Percentiles rank a stretch among this genome's conserved stretches.
Conservation (phyloP, 345 rosid genomes). For the Anacardium occidentale region DNA sequence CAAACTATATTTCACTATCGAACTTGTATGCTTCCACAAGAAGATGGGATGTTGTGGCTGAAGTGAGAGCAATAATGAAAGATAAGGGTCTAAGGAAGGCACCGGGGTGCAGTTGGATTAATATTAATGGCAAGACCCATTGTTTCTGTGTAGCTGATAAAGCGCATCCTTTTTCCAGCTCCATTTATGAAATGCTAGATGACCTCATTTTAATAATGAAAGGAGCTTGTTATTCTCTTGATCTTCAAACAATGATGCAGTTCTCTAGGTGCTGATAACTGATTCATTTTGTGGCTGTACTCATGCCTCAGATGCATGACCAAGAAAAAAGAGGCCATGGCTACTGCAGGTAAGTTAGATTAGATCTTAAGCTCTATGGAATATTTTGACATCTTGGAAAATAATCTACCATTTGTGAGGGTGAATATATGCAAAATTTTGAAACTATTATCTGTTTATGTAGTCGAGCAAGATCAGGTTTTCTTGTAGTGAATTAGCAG, state of each 20-base stretch:
- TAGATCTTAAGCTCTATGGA: too few species aligned
- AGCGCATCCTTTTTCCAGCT: constrained; percentile 41
- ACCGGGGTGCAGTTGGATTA: constrained; percentile 77
- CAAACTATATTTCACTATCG: constrained; percentile 59
- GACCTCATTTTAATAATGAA: constrained; percentile 43
- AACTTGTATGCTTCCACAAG: constrained; percentile 55
- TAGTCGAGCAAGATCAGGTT: too few species aligned
- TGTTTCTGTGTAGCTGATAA: constrained; percentile 56
- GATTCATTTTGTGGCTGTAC: too few species aligned
- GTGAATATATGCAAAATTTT: too few species aligned
- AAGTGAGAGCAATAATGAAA: constrained; percentile 58
- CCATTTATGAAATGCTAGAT: constrained; percentile 50
- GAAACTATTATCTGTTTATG: too few species aligned
- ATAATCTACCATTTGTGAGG: too few species aligned
- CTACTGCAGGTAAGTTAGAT: too few species aligned
- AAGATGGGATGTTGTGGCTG: constrained; percentile 63
- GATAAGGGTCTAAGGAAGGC: constrained; percentile 55
- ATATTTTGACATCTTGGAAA: too few species aligned
- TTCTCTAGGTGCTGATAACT: too few species aligned
- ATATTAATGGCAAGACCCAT: constrained; percentile 42
- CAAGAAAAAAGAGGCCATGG: too few species aligned
- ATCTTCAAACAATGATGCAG: constrained; percentile 18
- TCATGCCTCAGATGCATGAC: too few species aligned
- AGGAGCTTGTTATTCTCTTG: constrained; percentile 32
- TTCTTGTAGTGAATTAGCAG: too few species aligned